Evolutionary conservation across 805 yeast genomes (phyloP).

Genomic region (Ogataea pini): DNA sequence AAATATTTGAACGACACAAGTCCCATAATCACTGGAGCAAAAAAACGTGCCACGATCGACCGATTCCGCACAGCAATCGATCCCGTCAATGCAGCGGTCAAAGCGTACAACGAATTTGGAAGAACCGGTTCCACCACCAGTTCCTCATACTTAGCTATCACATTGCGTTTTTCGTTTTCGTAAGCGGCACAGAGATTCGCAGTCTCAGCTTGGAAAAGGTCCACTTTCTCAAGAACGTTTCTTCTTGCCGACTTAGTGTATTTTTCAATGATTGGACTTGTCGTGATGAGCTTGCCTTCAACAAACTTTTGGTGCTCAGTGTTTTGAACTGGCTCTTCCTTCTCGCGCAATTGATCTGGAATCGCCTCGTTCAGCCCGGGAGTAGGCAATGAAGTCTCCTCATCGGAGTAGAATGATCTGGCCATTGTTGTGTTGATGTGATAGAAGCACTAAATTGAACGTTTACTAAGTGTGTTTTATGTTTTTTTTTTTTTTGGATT

Average conservation of each 20-base stretch:
- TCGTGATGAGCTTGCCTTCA: slow-evolving; percentile 56
- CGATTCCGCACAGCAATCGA: slow-evolving; percentile 53
- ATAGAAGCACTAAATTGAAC: too few species aligned
- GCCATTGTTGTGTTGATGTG: background rate
- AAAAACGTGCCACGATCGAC: slow-evolving; percentile 49
- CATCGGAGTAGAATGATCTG: slow-evolving; percentile 56
- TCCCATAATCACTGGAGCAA: slow-evolving; percentile 54
- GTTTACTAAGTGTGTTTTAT: background rate
- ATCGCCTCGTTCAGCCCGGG: slow-evolving; percentile 49
- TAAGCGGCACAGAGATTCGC: slow-evolving; percentile 48
- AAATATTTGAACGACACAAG: slow-evolving; percentile 42
- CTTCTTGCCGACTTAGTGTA: slow-evolving; percentile 43
- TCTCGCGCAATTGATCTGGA: slow-evolving; percentile 36
- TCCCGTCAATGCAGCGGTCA: slow-evolving; percentile 57
- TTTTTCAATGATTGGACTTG: slow-evolving; percentile 48
- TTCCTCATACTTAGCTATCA: slow-evolving; percentile 35
- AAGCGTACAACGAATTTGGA: slow-evolving; percentile 54
- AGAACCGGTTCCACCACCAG: slow-evolving; percentile 53
- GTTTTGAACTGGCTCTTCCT: slow-evolving; percentile 38
- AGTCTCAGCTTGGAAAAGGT: slow-evolving; percentile 43
- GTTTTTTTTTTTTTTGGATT: background rate
- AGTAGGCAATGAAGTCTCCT: slow-evolving; percentile 45
- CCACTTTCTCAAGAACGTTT: slow-evolving; percentile 39
- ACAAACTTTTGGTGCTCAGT: slow-evolving; percentile 39
- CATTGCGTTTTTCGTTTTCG: slow-evolving; percentile 41